Percentiles rank a stretch among this genome's conserved stretches.
Conservation (phyloP, 140 eudicot genomes). For the Flaveria floridana region DNA sequence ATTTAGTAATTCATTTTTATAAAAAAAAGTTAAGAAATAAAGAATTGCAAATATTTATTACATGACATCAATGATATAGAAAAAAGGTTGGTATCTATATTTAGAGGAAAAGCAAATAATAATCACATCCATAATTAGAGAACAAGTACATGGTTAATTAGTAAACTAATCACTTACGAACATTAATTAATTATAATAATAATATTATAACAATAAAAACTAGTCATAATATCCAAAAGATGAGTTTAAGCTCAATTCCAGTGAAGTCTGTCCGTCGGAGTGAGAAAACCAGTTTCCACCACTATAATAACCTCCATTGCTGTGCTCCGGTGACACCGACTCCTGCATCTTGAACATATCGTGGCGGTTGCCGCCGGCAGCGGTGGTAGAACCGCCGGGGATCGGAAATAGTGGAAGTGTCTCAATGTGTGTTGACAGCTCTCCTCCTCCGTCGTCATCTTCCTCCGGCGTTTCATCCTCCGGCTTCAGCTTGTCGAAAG, state of each 20-base stretch:
- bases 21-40: not conserved
- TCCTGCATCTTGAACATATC: slow-evolving; percentile 19
- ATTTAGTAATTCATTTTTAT: too few species aligned
- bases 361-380: slow-evolving; percentile 20
- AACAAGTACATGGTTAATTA: slow-evolving; percentile 14
- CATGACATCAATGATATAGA: not conserved
- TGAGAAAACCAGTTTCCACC: slow-evolving; percentile 44
- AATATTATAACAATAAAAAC: not conserved
- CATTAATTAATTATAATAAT: too few species aligned
- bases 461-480: slow-evolving; percentile 39
- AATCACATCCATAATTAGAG: slow-evolving; percentile 1
- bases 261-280: slow-evolving; percentile 51
- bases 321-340: slow-evolving; percentile 20
- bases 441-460: slow-evolving; percentile 27
- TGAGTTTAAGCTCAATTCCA: slow-evolving; percentile 68
- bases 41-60: not conserved
- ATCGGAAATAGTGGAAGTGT: slow-evolving; percentile 87
- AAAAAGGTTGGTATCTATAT: not conserved
- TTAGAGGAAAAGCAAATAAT: not conserved
- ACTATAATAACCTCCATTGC: slow-evolving; percentile 25
- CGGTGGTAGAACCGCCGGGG: slow-evolving; percentile 39
- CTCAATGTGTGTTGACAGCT: slow-evolving; percentile 37
- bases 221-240: slow-evolving; percentile 43
- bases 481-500: slow-evolving; percentile 39
- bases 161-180: not conserved